These are phyloP conservation scores for Ascocoryne sarcoides DNA, from an alignment of 2,329 filamentous ascomycete species.

Conservation along the genomic window DNA sequence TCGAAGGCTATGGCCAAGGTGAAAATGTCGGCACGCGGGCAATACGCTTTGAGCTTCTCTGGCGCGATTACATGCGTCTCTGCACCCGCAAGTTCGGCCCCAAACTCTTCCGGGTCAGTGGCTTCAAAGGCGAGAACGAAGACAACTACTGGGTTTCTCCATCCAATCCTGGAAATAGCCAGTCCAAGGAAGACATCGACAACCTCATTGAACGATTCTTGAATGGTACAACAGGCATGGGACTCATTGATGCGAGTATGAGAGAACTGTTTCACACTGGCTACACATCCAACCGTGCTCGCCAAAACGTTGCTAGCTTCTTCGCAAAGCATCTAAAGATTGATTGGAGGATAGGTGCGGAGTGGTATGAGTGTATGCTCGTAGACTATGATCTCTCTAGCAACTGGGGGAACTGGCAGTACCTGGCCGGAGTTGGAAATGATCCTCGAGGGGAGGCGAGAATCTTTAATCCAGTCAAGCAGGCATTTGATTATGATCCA, in stretches of 20 bases:
- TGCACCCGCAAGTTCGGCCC: conserved; percentile 61
- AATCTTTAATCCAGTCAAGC: conserved; percentile 78
- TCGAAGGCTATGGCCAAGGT: conserved; percentile 50
- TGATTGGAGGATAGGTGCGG: conserved; percentile 73
- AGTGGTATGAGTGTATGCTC: conserved; percentile 72
- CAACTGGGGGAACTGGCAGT: conserved; percentile 82
- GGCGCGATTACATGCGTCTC: conserved; percentile 75
- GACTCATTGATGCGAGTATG: conserved; percentile 69
- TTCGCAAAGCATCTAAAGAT: conserved; percentile 63
- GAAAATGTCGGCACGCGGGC: conserved; percentile 63
- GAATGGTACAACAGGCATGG: conserved; percentile 62
- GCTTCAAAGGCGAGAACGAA: conserved; percentile 46
- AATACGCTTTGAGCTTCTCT: conserved; percentile 65
- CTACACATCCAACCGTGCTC: conserved; percentile 67
- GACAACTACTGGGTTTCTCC: conserved; percentile 24
- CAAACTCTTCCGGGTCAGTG: conserved; percentile 54
- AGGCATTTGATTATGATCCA: conserved; percentile 68
- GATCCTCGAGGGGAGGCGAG: conserved; percentile 60
- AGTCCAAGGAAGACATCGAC: conserved; percentile 34
- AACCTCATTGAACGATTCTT: conserved; percentile 50
- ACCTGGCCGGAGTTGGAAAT: conserved; percentile 70
- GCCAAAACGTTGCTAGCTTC: conserved; percentile 71
- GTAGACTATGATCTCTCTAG: conserved; percentile 68
- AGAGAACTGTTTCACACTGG: conserved; percentile 67
- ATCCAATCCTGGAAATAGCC: conserved; percentile 14